Percentiles rank a stretch among this genome's conserved stretches.
These are phyloP conservation scores for Boletus smithii DNA, from an alignment of 1,284 basidiomycete genomes.

Conservation along the genomic window DNA sequence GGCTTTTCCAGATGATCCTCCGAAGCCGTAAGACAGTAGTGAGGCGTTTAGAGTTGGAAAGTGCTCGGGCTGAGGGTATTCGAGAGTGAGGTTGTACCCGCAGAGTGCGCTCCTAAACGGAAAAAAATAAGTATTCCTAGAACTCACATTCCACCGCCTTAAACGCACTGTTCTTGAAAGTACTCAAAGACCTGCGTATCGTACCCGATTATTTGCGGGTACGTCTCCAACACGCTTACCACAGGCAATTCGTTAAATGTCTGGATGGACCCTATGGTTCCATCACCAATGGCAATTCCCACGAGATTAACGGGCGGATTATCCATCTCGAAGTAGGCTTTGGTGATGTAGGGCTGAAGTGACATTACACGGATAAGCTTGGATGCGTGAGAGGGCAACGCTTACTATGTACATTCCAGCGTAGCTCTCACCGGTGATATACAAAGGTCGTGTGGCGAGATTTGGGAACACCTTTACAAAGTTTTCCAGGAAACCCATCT, in stretches of 20 bases:
- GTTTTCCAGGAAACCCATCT: conserved; percentile 66
- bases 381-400: background rate
- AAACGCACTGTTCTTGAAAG: conserved; percentile 57
- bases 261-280: conserved; percentile 45
- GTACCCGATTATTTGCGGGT: conserved; percentile 36
- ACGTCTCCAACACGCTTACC: conserved; percentile 61
- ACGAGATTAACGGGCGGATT: conserved; percentile 62
- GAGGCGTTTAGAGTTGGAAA: conserved; percentile 45
- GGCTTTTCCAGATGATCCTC: conserved; percentile 14
- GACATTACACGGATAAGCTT: conserved; percentile 1
- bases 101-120: conserved; percentile 54
- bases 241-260: conserved; percentile 51
- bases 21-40: conserved; percentile 22
- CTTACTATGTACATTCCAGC: conserved; percentile 62
- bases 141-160: background rate
- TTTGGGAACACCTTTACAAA: conserved; percentile 65
- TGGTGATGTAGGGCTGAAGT: conserved; percentile 63
- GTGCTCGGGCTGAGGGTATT: conserved; percentile 62
- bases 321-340: conserved; percentile 56
- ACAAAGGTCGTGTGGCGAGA: conserved; percentile 55
- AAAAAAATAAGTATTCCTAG: background rate
- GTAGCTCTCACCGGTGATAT: conserved; percentile 68
- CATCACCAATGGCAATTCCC: conserved; percentile 68
- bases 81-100: conserved; percentile 62
- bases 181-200: conserved; percentile 61